Evolutionary conservation across 2,329 filamentous ascomycete genomes (phyloP).

Genomic region (Pezicula neosporulosa): DNA sequence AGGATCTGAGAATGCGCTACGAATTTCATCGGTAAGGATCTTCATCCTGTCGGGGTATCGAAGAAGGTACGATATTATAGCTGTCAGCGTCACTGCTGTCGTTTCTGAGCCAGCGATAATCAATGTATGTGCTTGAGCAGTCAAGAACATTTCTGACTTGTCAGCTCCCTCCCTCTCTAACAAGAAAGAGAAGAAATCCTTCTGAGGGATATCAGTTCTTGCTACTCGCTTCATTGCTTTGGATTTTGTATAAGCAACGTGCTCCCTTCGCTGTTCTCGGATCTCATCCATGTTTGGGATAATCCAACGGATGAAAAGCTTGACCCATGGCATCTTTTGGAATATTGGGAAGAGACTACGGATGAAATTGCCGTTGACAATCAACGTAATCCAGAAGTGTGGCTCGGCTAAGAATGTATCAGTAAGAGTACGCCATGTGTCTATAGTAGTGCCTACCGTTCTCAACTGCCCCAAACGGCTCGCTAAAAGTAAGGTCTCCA

Average conservation of each 20-base stretch:
- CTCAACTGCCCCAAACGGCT: background rate
- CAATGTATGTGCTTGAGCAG: background rate
- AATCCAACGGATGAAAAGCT: background rate
- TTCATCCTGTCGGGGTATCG: slow-evolving; percentile 4
- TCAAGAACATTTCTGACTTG: background rate
- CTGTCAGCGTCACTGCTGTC: slow-evolving; percentile 24
- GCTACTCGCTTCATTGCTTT: background rate
- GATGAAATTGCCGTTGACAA: background rate
- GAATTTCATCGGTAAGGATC: slow-evolving; percentile 29
- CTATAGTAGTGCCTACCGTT: background rate
- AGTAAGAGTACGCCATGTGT: background rate
- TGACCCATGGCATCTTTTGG: background rate
- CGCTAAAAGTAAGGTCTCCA: background rate
- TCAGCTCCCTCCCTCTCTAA: background rate
- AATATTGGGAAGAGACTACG: background rate
- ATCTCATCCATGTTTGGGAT: background rate
- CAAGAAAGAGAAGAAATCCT: background rate
- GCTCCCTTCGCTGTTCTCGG: background rate
- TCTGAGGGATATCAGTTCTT: background rate
- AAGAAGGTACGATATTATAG: slow-evolving; percentile 7
- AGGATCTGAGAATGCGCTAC: slow-evolving; percentile 22
- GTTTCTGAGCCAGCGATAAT: slow-evolving; percentile 27
- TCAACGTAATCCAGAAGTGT: background rate
- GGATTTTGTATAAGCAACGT: background rate
- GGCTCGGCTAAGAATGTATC: background rate